Conservation (phyloP, 305 asterid species). For the Lippia alba region DNA sequence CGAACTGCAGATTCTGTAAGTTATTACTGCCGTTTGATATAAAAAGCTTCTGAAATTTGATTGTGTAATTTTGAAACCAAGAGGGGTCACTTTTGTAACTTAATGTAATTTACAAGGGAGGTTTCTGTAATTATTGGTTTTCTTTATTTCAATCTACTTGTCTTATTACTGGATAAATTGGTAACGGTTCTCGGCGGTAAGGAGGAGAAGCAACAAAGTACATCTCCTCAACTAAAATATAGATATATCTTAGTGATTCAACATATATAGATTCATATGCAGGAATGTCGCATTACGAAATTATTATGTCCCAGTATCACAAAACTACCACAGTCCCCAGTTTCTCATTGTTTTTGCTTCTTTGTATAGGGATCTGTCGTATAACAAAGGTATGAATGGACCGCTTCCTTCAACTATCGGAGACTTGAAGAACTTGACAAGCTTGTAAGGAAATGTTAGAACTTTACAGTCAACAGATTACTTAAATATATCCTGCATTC, state of each 20-base stretch:
- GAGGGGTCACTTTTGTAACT: too few species aligned
- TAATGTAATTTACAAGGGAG: too few species aligned
- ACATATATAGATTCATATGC: not conserved
- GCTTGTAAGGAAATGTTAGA: slow-evolving; percentile 44
- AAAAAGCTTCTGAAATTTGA: too few species aligned
- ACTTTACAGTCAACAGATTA: not conserved
- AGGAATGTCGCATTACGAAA: too few species aligned
- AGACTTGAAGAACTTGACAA: slow-evolving; percentile 46
- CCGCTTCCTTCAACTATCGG: slow-evolving; percentile 65
- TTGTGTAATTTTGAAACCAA: too few species aligned
- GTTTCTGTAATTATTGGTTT: not conserved
- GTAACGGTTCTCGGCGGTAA: too few species aligned
- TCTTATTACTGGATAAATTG: not conserved
- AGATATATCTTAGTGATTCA: not conserved
- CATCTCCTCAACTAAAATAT: too few species aligned
- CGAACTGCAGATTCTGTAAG: slow-evolving; percentile 63
- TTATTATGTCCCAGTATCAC: too few species aligned
- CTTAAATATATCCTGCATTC: not conserved
- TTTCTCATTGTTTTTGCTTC: not conserved
- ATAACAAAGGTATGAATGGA: slow-evolving; percentile 62
- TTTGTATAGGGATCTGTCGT: slow-evolving; percentile 71
- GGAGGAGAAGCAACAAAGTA: too few species aligned
- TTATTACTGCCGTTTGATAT: slow-evolving; percentile 14
- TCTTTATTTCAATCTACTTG: not conserved
- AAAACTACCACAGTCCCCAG: too few species aligned